Percentiles rank a stretch among this genome's conserved stretches.
Evolutionary conservation across 768 basidiomycete species (phyloP).

Genomic region (Clitopilus passeckerianus): DNA sequence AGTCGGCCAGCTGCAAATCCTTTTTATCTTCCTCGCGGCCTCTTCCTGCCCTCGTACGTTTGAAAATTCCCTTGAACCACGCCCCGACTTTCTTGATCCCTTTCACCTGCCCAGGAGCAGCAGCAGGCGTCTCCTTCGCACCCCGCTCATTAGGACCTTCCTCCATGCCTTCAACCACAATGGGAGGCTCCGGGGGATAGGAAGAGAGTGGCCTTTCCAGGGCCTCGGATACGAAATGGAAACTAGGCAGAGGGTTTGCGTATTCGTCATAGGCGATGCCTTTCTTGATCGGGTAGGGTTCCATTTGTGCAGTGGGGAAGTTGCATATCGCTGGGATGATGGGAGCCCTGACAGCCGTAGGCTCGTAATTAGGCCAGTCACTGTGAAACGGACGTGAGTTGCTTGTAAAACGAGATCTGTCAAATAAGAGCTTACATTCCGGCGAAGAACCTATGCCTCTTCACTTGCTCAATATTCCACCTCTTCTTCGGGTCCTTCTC

Average conservation of each 20-base stretch:
- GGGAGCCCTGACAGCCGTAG: not conserved
- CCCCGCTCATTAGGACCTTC: not conserved
- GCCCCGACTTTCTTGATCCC: too few relatives aligned
- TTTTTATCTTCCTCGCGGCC: not conserved
- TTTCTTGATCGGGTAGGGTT: not conserved
- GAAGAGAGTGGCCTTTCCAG: not conserved
- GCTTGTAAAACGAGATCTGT: not conserved
- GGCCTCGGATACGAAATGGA: not conserved
- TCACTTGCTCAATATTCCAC: not conserved
- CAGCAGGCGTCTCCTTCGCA: too few relatives aligned
- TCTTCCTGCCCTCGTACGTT: not conserved
- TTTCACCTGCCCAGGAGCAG: too few relatives aligned
- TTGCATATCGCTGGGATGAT: not conserved
- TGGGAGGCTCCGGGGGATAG: not conserved
- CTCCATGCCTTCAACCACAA: not conserved
- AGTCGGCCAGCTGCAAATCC: not conserved
- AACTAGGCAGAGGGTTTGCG: not conserved
- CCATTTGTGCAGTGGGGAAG: not conserved
- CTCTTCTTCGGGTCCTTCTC: not conserved
- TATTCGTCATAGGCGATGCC: not conserved
- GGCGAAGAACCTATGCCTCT: conserved; percentile 6
- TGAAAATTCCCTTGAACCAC: too few relatives aligned
- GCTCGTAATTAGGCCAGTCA: not conserved
- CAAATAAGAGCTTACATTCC: conserved; percentile 4
- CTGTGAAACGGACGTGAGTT: not conserved